Conservation (phyloP, 495 filamentous ascomycete species). For the Penicillium cataractarum region DNA sequence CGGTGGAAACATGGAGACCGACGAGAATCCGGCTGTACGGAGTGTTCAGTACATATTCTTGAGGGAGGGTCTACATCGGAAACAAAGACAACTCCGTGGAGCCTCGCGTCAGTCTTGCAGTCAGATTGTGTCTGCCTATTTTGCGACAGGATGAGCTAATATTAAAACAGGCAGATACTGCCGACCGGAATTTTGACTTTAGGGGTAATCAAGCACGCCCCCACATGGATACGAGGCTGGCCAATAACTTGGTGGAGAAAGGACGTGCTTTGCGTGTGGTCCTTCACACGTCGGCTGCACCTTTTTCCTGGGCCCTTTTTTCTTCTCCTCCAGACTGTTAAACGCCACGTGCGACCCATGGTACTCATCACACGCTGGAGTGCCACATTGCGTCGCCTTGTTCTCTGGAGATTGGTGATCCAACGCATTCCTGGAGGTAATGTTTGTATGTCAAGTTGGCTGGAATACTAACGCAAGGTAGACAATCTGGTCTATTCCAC, state of each 20-base stretch:
- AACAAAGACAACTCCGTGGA: not conserved
- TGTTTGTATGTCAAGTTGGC: not conserved
- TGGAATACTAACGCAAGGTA: not conserved
- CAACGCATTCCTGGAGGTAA: not conserved
- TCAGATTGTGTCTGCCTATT: conserved; percentile 1
- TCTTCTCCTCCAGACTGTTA: conserved; percentile 5
- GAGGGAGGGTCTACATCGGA: too few relatives aligned
- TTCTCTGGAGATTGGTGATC: not conserved
- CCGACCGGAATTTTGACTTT: not conserved
- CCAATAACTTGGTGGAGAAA: conserved; percentile 12
- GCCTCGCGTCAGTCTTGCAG: not conserved
- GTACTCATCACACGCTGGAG: conserved; percentile 17
- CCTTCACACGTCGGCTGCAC: not conserved
- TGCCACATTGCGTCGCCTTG: not conserved
- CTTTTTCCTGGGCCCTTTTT: not conserved
- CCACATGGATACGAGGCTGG: conserved; percentile 16
- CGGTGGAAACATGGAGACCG: not conserved
- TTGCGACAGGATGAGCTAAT: not conserved
- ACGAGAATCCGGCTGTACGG: not conserved
- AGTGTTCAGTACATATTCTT: too few relatives aligned
- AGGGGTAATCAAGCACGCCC: not conserved
- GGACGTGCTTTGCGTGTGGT: not conserved
- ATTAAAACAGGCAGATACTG: not conserved
- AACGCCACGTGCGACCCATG: conserved; percentile 34
- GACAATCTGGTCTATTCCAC: not conserved